These are phyloP conservation scores for Aspergillus campestris DNA, from an alignment of 495 filamentous ascomycete species.

Conservation along the genomic window DNA sequence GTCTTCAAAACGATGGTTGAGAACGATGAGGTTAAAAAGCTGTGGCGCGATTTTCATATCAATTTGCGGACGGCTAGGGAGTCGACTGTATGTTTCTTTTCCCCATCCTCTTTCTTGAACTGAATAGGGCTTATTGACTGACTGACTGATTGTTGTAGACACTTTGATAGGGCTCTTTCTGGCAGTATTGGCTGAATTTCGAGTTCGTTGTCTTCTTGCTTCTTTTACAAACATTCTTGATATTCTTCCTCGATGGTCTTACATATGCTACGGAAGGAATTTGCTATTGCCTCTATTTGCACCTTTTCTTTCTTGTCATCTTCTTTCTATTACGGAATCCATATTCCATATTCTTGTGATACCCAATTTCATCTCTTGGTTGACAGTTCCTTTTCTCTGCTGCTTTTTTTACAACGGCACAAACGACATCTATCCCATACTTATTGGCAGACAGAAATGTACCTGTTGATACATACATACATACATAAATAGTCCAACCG, in stretches of 20 bases:
- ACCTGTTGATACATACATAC: background rate
- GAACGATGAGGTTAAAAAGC: conserved; percentile 43
- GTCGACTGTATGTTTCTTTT: conserved; percentile 25
- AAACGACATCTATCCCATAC: too few species aligned
- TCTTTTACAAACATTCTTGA: too few species aligned
- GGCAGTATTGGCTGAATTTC: too few species aligned
- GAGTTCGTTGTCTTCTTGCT: too few species aligned
- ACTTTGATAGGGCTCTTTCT: background rate
- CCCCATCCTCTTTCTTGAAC: background rate
- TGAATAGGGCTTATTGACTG: background rate
- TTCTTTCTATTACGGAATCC: background rate
- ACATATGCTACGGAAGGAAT: too few species aligned
- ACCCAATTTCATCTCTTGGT: background rate
- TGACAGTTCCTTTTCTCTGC: background rate
- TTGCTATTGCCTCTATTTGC: too few species aligned
- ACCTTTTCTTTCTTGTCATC: background rate
- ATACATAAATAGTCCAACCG: background rate
- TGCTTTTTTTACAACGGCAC: background rate
- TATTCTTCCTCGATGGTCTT: too few species aligned
- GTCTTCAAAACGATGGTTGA: conserved; percentile 51
- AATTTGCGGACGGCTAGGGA: conserved; percentile 47
- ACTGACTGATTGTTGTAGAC: background rate
- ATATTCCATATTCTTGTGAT: conserved; percentile 3
- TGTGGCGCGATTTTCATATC: conserved; percentile 53
- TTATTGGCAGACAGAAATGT: background rate